These are phyloP conservation scores for Penicillium sp. DNA, from an alignment of 2,329 filamentous ascomycete genomes.

Conservation along the genomic window DNA sequence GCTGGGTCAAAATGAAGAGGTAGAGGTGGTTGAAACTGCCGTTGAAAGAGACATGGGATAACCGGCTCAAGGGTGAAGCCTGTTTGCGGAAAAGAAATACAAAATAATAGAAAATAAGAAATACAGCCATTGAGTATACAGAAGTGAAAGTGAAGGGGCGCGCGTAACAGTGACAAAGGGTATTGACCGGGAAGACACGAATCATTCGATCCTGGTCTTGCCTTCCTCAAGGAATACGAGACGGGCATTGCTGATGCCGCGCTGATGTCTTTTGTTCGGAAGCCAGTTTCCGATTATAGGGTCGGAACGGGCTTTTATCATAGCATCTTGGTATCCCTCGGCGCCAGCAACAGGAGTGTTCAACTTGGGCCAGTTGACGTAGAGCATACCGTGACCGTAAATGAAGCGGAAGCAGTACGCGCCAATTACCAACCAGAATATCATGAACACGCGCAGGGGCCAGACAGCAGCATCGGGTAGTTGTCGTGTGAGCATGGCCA, in stretches of 20 bases:
- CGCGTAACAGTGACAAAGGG: neutral
- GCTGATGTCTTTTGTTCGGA: conserved; percentile 62
- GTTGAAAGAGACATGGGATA: conserved; percentile 5
- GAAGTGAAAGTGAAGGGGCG: conserved; percentile 6
- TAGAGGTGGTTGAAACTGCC: conserved; percentile 1
- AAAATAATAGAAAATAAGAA: conserved; percentile 12
- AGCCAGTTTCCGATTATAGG: conserved; percentile 75
- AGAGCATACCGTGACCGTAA: conserved; percentile 81
- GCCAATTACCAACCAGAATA: conserved; percentile 72
- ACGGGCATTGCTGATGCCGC: conserved; percentile 77
- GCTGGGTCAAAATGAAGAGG: conserved; percentile 2
- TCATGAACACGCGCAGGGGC: conserved; percentile 75
- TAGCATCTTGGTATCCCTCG: conserved; percentile 85
- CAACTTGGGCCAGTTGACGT: conserved; percentile 97
- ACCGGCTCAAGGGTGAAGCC: conserved; percentile 3
- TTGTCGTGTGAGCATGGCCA: conserved; percentile 70
- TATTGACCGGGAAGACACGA: neutral
- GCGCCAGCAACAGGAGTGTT: conserved; percentile 82
- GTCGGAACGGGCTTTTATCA: conserved; percentile 78
- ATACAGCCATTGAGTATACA: conserved; percentile 21
- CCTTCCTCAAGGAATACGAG: conserved; percentile 89
- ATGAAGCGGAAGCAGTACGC: conserved; percentile 76
- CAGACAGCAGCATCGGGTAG: conserved; percentile 72
- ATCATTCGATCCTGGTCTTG: conserved; percentile 88
- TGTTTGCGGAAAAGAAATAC: conserved; percentile 1